Conservation (phyloP, 805 yeast genomes). For the Limtongia smithiae region DNA sequence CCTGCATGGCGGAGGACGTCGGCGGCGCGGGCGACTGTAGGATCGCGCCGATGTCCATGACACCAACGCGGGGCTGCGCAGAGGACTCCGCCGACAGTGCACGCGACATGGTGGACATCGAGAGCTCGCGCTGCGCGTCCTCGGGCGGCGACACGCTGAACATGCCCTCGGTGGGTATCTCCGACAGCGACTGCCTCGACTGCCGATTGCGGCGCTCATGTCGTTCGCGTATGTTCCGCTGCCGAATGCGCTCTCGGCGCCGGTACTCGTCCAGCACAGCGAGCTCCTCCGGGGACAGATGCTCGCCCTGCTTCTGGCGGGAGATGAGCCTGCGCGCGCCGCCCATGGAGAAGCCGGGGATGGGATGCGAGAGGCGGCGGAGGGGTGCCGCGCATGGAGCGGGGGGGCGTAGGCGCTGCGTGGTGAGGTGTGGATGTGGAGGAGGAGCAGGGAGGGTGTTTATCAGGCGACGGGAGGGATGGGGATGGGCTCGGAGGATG, state of each 20-base stretch:
- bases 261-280: conserved; percentile 8
- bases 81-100: too few relatives aligned
- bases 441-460: background rate
- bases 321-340: conserved; percentile 11
- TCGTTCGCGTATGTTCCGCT: conserved; percentile 11
- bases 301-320: conserved; percentile 9
- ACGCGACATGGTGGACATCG: too few relatives aligned
- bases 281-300: conserved; percentile 9
- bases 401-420: too few relatives aligned
- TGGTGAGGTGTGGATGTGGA: too few relatives aligned
- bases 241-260: conserved; percentile 10
- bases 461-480: background rate
- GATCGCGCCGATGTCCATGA: too few relatives aligned
- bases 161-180: too few relatives aligned
- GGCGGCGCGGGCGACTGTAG: too few relatives aligned
- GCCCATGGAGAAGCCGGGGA: background rate
- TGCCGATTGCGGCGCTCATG: background rate
- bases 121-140: too few relatives aligned
- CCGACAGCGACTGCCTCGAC: too few relatives aligned
- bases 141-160: background rate
- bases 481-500: too few relatives aligned
- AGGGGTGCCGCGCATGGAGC: background rate
- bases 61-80: too few relatives aligned
- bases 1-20: too few relatives aligned
- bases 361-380: background rate